Percentiles rank a stretch among this genome's conserved stretches.
phyloP scores from a whole-genome alignment of 768 basidiomycete genomes.

The Suillus discolor region DNA sequence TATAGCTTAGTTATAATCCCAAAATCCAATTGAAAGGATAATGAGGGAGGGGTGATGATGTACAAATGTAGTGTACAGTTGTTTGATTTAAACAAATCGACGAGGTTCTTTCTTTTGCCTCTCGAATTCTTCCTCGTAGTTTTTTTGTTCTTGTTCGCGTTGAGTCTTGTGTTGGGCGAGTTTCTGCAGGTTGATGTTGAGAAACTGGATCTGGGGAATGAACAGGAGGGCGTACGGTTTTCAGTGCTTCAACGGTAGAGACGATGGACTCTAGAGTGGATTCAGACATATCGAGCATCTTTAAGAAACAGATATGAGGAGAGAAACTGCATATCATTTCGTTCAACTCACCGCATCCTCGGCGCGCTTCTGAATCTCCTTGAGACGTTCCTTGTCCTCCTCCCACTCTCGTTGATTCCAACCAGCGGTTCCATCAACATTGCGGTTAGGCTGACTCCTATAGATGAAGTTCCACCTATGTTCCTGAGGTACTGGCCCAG shows the following conservation, averaged over 20 bases:
- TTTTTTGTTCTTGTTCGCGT: constrained; percentile 37
- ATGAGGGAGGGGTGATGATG: constrained; percentile 21
- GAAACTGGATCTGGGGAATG: neutral
- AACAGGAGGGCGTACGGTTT: constrained; percentile 47
- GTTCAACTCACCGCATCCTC: constrained; percentile 46
- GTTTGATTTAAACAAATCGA: constrained; percentile 28
- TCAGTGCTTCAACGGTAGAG: constrained; percentile 57
- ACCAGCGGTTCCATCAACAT: constrained; percentile 20
- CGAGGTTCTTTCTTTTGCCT: constrained; percentile 43
- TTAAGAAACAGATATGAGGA: constrained; percentile 2
- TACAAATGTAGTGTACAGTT: constrained; percentile 19
- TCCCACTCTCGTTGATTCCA: constrained; percentile 42
- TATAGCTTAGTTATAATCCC: constrained; percentile 8
- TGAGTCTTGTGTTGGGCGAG: constrained; percentile 28
- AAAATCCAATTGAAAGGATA: constrained; percentile 31
- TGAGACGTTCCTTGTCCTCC: constrained; percentile 49
- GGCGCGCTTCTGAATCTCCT: constrained; percentile 49
- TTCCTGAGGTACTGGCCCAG: constrained; percentile 11
- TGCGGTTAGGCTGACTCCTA: constrained; percentile 10
- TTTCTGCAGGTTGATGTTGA: constrained; percentile 29
- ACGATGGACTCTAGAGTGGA: constrained; percentile 65
- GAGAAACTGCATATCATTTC: neutral
- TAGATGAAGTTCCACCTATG: constrained; percentile 12
- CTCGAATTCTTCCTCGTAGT: constrained; percentile 53
- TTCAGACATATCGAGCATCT: constrained; percentile 68